These are phyloP conservation scores for Trichosporon inkin DNA, from an alignment of 1,284 basidiomycete genomes.

Conservation along the genomic window DNA sequence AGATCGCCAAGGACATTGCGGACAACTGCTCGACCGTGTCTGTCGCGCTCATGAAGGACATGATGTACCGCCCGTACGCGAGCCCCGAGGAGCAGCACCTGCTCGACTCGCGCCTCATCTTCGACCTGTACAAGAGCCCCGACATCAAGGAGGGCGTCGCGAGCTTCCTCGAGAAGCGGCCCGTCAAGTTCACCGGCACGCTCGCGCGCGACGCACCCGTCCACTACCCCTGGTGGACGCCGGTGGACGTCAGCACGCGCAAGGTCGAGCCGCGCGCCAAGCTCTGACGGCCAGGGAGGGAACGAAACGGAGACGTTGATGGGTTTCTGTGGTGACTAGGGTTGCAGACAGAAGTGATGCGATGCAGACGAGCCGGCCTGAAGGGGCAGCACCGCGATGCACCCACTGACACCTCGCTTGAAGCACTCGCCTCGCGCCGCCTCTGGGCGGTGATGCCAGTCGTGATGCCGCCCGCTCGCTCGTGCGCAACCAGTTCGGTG, in stretches of 20 bases:
- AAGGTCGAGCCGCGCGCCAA: neutral
- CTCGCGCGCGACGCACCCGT: slow-evolving; percentile 12
- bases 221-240: slow-evolving; percentile 20
- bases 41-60: slow-evolving; percentile 16
- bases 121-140: slow-evolving; percentile 7
- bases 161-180: slow-evolving; percentile 21
- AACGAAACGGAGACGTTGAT: too few species aligned
- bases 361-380: too few species aligned
- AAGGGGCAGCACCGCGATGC: too few species aligned
- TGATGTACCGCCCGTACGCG: slow-evolving; percentile 15
- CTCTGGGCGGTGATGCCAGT: too few species aligned
- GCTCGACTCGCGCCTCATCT: slow-evolving; percentile 20
- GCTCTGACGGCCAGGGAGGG: neutral
- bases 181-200: slow-evolving; percentile 18
- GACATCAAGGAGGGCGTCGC: slow-evolving; percentile 24
- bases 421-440: too few species aligned
- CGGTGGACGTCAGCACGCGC: slow-evolving; percentile 12
- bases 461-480: too few species aligned
- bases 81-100: slow-evolving; percentile 24
- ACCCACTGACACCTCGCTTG: too few species aligned
- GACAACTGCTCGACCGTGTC: slow-evolving; percentile 14
- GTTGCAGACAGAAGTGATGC: too few species aligned
- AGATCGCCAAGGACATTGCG: slow-evolving; percentile 16
- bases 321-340: too few species aligned
- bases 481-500: too few species aligned